Base-by-base conservation (phyloP, 805 yeast genomes). In the Suhomyces sp. region DNA sequence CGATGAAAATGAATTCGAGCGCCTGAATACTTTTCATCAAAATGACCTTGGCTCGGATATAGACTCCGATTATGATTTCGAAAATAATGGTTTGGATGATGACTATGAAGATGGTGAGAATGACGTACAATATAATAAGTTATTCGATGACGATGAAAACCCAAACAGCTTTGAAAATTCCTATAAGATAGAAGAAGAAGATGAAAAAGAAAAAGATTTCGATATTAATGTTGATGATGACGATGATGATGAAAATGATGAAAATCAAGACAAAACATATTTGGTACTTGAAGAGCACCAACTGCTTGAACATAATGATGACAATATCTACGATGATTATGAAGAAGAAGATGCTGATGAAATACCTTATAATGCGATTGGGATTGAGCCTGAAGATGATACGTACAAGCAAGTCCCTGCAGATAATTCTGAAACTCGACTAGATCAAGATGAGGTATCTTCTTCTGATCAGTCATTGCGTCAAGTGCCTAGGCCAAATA, bases 11-110 rank as follows among this genome's bases (percentile, higher is more conserved):
- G 36, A 35, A 26, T 21, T 26, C 18, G 18, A 28, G 6, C 42
- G 38, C 10, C 33, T 37, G 40, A 58, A 53, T 25, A 52, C 49
- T 9, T 58, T 57, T 33, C 50, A 45, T 31, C 52, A 60, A 24
- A 47, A 53, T 12, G 67, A 63, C 27, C 41, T 57, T 25, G 59
- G 55, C 4, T 39, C 33, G 10, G 48, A 44, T 9, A 33, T 37
- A 20, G 47, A 39, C 11, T 57, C 65, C 5, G 71, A 63, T 39
- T 68, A 68, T 33, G 73, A 68, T 38, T 68, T 54, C 43, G 73
- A 68, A 27, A 66, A 67, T 42, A 67, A 68, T 38, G 72, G 73
- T 2, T 36, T 62, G 33, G 65, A 53, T 12, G 65, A 62, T 28
- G 56, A 52, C 11, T 64, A 60, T 36, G 63, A 59, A 17, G 45